Evolutionary conservation across 2,329 filamentous ascomycete genomes (phyloP), one percentile per base, ranked within the genome.

Genomic region (Colletotrichum chlorophyti): DNA sequence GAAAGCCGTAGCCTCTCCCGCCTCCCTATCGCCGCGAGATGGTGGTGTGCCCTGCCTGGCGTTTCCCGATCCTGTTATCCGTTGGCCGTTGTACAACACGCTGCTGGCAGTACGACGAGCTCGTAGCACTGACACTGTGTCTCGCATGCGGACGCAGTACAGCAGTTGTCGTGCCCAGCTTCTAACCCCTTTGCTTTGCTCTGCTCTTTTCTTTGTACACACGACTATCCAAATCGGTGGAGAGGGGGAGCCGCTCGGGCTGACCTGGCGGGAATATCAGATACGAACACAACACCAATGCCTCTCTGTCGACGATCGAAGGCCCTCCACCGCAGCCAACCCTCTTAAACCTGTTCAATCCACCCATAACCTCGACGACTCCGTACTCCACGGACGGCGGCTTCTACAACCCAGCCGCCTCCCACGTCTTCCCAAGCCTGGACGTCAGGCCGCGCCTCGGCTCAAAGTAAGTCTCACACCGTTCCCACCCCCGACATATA

Each of bases 381-480:
- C 74, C 76, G 58, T 85, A 84, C 70, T 71, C 78, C 60, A 72
- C 80, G 62, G 82, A 85, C 65, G 74, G 70, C 65, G 70, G 72
- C 64, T 71, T 76, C 57, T 84, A 82, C 69, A 84, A 83, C 69
- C 74, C 76, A 53, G 69, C 72, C 60, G 69, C 74, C 54, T 70
- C 78, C 61, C 74, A 75, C 64, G 68, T 81, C 64, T 82, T 80
- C 65, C 69, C 80, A 42, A 72, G 72, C 65, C 73, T 84, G 61
- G 82, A 84, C 73, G 74, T 80, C 66, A 80, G 83, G 70, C 74
- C 81, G 67, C 80, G 82, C 67, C 73, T 85, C 67, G 78, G 75
- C 68, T 80, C 81, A 65, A 83, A 76, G 83, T 86, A 81, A 65
- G 82, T 82, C 54, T 58, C 63, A 66, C 66, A 61, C 58, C 60